phyloP scores from a whole-genome alignment of 1,139 yeast species.

The Hyphopichia wangnamkhiaoensis region DNA sequence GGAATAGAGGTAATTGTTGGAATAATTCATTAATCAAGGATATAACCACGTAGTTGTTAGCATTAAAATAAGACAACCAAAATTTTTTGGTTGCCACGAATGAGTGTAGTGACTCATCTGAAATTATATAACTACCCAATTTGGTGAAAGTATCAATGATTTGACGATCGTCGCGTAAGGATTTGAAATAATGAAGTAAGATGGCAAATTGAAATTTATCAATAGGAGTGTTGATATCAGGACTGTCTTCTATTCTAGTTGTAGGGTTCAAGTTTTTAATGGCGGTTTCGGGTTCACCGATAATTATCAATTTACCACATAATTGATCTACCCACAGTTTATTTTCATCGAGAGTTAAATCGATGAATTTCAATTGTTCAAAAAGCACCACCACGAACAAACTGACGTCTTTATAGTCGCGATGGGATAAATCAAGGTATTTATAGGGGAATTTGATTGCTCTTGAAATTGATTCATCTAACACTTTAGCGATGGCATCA shows the following conservation, averaged over 20 bases:
- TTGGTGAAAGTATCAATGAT: slow-evolving; percentile 3
- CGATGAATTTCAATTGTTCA: slow-evolving; percentile 71
- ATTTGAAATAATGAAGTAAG: neutral
- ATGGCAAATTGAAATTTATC: slow-evolving; percentile 3
- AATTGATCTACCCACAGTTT: slow-evolving; percentile 55
- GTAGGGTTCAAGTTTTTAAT: slow-evolving; percentile 7
- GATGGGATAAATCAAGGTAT: slow-evolving; percentile 67
- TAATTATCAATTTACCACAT: slow-evolving; percentile 41
- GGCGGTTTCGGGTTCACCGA: slow-evolving; percentile 53
- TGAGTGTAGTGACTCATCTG: slow-evolving; percentile 5
- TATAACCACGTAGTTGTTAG: slow-evolving; percentile 25
- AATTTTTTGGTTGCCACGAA: slow-evolving; percentile 20
- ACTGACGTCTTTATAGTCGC: slow-evolving; percentile 46
- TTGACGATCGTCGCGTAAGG: neutral
- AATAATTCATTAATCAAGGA: slow-evolving; percentile 41
- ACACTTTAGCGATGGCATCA: slow-evolving; percentile 25
- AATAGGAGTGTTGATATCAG: slow-evolving; percentile 5
- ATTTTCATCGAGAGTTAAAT: slow-evolving; percentile 19
- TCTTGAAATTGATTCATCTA: slow-evolving; percentile 76
- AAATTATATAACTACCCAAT: slow-evolving; percentile 9
- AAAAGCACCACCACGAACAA: slow-evolving; percentile 65
- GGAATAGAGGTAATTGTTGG: slow-evolving; percentile 21
- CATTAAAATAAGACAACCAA: slow-evolving; percentile 20
- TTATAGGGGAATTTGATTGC: slow-evolving; percentile 76
- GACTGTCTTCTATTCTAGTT: neutral